phyloP scores from a whole-genome alignment of 1,284 basidiomycete species.

The Schizophyllum commune region DNA sequence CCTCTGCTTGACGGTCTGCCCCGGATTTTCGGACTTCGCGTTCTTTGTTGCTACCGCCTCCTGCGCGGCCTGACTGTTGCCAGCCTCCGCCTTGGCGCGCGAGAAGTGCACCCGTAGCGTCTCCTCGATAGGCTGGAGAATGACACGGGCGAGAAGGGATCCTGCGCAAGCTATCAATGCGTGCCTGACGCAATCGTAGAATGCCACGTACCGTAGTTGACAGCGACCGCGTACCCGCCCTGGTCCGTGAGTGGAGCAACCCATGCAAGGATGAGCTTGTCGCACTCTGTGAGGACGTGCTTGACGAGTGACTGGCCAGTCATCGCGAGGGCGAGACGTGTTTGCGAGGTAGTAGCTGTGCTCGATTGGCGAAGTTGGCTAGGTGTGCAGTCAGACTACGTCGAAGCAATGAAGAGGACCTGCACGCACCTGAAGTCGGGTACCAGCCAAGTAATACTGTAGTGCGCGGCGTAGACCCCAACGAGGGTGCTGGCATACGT shows the following conservation, averaged over 20 bases:
- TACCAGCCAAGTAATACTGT: slow-evolving; percentile 21
- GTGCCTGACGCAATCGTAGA: neutral
- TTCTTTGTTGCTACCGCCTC: neutral
- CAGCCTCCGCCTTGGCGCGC: neutral
- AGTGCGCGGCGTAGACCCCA: slow-evolving; percentile 25
- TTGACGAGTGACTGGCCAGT: slow-evolving; percentile 85
- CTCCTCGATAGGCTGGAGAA: slow-evolving; percentile 93
- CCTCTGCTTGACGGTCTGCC: slow-evolving; percentile 20
- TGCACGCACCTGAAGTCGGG: slow-evolving; percentile 12
- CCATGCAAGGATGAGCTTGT: slow-evolving; percentile 82
- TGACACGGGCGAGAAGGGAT: slow-evolving; percentile 81
- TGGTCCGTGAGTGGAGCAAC: slow-evolving; percentile 81
- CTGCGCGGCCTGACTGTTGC: neutral
- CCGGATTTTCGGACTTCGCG: neutral
- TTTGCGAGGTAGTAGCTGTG: slow-evolving; percentile 23
- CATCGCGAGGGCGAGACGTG: slow-evolving; percentile 66
- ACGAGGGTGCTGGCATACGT: slow-evolving; percentile 52
- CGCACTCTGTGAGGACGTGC: slow-evolving; percentile 92
- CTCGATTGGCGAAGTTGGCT: neutral
- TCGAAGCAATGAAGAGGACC: neutral
- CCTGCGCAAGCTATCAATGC: slow-evolving; percentile 37
- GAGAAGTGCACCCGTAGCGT: slow-evolving; percentile 85
- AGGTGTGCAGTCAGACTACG: neutral
- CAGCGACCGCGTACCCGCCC: slow-evolving; percentile 90
- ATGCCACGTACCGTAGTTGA: slow-evolving; percentile 74